A percentile compares a stretch with the other conserved stretches of the same genome.
These are phyloP conservation scores for Sabuloglossum arenarium DNA, from an alignment of 495 filamentous ascomycete species.

Conservation along the genomic window DNA sequence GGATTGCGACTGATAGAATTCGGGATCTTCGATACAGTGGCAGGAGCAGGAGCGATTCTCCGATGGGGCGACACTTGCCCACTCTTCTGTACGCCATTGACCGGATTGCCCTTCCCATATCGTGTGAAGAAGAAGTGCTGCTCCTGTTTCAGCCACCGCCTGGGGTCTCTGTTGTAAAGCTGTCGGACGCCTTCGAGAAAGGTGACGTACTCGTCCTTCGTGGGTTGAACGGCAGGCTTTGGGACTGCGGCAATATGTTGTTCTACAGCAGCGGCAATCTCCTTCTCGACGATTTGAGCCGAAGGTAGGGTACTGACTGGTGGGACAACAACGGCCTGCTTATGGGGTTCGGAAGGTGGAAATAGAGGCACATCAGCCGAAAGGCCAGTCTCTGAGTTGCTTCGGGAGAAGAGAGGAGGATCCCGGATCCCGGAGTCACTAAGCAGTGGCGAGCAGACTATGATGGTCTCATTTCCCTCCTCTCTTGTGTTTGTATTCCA, in stretches of 20 bases:
- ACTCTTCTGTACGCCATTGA: slow-evolving; percentile 10
- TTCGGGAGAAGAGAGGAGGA: slow-evolving; percentile 37
- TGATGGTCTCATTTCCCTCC: slow-evolving; percentile 12
- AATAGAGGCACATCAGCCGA: slow-evolving; percentile 35
- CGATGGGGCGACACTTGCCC: slow-evolving; percentile 16
- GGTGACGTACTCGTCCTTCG: slow-evolving; percentile 46
- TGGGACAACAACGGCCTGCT: slow-evolving; percentile 7
- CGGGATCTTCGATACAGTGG: slow-evolving; percentile 12
- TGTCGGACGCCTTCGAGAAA: slow-evolving; percentile 40
- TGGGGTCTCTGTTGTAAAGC: slow-evolving; percentile 34
- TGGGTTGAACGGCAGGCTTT: slow-evolving; percentile 39
- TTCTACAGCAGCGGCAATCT: slow-evolving; percentile 40
- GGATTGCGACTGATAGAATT: slow-evolving; percentile 10
- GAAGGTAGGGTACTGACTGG: background rate
- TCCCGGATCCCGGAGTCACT: slow-evolving; percentile 23
- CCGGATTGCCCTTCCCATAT: slow-evolving; percentile 22
- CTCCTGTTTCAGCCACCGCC: slow-evolving; percentile 40
- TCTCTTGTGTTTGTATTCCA: slow-evolving; percentile 25
- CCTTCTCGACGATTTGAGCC: slow-evolving; percentile 5
- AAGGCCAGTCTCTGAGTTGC: slow-evolving; percentile 21
- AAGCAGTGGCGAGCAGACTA: slow-evolving; percentile 9
- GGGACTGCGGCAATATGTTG: slow-evolving; percentile 33
- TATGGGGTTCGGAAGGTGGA: slow-evolving; percentile 13
- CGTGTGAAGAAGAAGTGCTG: slow-evolving; percentile 35
- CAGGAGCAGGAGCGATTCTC: slow-evolving; percentile 9